Conservation (phyloP, 2,329 filamentous ascomycete species). For the Colletotrichum sp. region DNA sequence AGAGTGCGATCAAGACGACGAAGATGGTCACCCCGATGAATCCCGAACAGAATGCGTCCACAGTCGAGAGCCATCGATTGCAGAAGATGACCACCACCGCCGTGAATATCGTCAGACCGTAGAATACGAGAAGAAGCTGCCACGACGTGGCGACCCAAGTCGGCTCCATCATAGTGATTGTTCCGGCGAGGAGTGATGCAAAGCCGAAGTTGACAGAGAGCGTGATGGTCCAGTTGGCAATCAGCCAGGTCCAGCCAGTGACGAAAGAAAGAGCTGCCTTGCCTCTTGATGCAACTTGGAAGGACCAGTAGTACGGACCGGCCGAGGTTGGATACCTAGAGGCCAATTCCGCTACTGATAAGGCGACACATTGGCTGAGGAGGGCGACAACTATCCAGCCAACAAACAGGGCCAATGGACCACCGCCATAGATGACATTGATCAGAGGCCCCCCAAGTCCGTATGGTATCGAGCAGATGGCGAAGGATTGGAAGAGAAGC, state of each 20-base stretch:
- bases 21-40: neutral
- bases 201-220: constrained; percentile 80
- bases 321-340: neutral
- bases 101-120: constrained; percentile 69
- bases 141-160: constrained; percentile 57
- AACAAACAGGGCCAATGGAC: neutral
- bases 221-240: constrained; percentile 82
- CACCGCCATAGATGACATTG: neutral
- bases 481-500: constrained; percentile 78
- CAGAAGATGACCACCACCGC: constrained; percentile 69
- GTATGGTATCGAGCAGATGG: constrained; percentile 76
- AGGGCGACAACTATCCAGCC: neutral
- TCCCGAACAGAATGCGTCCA: constrained; percentile 53
- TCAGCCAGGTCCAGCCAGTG: constrained; percentile 74
- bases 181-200: constrained; percentile 64
- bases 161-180: constrained; percentile 58
- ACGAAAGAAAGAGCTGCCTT: constrained; percentile 63
- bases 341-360: neutral
- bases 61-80: constrained; percentile 68
- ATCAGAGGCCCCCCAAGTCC: constrained; percentile 72
- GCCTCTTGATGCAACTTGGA: constrained; percentile 64
- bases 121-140: constrained; percentile 76
- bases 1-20: neutral
- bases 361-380: neutral
- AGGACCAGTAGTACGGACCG: constrained; percentile 54